Evolutionary conservation across 2,329 filamentous ascomycete genomes (phyloP), one percentile per base, ranked within the genome.

Genomic region (Neopestalotiopsis sp.): DNA sequence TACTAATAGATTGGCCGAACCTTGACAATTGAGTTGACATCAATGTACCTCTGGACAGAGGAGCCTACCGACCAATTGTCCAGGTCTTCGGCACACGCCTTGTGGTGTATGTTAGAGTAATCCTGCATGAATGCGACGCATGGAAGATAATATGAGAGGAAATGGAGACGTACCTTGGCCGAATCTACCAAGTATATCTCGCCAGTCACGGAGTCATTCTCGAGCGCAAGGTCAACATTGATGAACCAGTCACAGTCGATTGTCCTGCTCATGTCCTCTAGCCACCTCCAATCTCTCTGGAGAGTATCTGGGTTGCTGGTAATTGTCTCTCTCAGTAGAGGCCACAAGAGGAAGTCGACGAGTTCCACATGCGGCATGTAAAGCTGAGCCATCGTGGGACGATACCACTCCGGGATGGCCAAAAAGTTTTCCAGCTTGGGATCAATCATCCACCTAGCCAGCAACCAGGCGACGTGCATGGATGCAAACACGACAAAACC

Each of bases 221-320:
- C 64, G 6, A 66, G 49, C 7, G 64, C 64, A 1, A 66, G 24
- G n/a, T 66, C 64, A 5, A 34, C 0, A 9, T 17, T 17, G 14
- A 66, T 17, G 24, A 57, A 66, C 64, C 64, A 66, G 30, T 66
- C 64, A 49, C 64, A 66, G 3, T 66, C 53, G 28, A 66, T 38
- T 7, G 42, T 57, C 42, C n/a, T 5, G 32, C 64, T 28, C 45
- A 40, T 56, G 28, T 57, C 30, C 14, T 56, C 32, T 17, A 66
- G 64, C 64, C 64, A 66, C 34, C 64, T 56, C 53, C 42, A 66
- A 20, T 66, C 64, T 38, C n/a, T 40, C 40, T 66, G 64, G 1
- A 66, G 49, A 5, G 64, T 49, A 14, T 45, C 45, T 57, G 42
- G 34, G 64, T 57, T n/a, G 28, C 34, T 20, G 17, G n/a, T 45